These are phyloP conservation scores for Carex myosuroides DNA, from an alignment of 176 grass and related monocot species.

Conservation along the genomic window DNA sequence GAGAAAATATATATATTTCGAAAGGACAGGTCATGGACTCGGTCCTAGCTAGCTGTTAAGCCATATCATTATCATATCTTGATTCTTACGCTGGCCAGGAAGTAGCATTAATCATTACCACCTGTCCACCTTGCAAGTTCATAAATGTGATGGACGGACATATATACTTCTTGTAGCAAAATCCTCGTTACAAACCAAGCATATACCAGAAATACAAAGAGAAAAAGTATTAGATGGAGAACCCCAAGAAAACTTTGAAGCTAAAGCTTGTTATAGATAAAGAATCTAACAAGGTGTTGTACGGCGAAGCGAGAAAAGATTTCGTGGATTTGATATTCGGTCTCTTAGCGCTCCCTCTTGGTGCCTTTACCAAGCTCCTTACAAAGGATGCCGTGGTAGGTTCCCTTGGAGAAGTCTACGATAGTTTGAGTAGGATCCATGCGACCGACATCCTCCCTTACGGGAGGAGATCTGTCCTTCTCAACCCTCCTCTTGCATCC, in stretches of 20 bases:
- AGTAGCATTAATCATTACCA: too few relatives aligned
- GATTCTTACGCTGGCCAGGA: too few relatives aligned
- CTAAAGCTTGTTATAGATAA: constrained; percentile 18
- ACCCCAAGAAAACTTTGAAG: background rate
- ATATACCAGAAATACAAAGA: too few relatives aligned
- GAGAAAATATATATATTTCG: too few relatives aligned
- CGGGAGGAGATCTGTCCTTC: background rate
- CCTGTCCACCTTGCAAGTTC: too few relatives aligned
- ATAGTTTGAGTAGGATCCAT: constrained; percentile 29
- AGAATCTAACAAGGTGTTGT: too few relatives aligned
- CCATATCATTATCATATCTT: too few relatives aligned
- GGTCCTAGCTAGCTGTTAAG: too few relatives aligned
- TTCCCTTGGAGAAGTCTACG: constrained; percentile 11
- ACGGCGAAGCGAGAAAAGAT: background rate
- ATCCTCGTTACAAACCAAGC: too few relatives aligned
- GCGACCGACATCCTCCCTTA: constrained; percentile 1
- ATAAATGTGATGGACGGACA: too few relatives aligned
- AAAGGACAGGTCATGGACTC: too few relatives aligned
- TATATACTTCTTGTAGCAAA: too few relatives aligned
- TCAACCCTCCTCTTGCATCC: background rate
- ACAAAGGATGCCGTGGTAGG: background rate
- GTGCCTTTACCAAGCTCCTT: background rate
- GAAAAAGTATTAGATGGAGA: background rate
- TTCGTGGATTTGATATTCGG: constrained; percentile 37
- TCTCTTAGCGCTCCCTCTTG: constrained; percentile 18